phyloP scores from a whole-genome alignment of 352 stramenopile species.

The Globisporangium yorkense region DNA sequence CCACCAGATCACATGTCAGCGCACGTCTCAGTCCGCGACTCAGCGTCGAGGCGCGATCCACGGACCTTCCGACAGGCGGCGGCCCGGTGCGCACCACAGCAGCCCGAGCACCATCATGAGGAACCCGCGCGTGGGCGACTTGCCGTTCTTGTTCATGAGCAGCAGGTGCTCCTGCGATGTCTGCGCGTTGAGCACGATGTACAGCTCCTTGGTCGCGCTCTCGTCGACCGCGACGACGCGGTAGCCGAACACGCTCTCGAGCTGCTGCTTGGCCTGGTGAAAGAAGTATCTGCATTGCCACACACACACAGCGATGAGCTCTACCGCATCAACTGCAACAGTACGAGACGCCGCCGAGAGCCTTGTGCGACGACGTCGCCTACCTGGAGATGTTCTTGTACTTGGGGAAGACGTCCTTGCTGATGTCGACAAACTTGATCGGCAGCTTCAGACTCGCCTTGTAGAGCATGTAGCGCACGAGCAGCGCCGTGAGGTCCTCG shows the following conservation, averaged over 20 bases:
- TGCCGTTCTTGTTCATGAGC: conserved; percentile 71
- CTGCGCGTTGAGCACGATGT: conserved; percentile 70
- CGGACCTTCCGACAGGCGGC: conserved; percentile 66
- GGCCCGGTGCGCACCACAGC: conserved; percentile 66
- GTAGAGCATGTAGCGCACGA: conserved; percentile 85
- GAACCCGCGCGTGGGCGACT: conserved; percentile 48
- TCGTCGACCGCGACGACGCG: conserved; percentile 69
- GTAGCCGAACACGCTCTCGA: conserved; percentile 76
- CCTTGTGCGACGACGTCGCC: neutral
- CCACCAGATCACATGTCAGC: neutral
- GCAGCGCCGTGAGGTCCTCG: conserved; percentile 63
- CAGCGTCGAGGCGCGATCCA: neutral
- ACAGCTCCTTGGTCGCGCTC: conserved; percentile 56
- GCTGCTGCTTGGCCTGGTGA: conserved; percentile 63
- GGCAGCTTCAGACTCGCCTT: conserved; percentile 71
- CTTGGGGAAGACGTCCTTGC: conserved; percentile 75
- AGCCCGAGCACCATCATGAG: conserved; percentile 80
- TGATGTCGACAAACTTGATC: conserved; percentile 78
- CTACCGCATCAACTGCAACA: no score
- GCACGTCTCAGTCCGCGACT: no score
- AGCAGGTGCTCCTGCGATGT: conserved; percentile 69
- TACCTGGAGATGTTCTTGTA: conserved; percentile 78
- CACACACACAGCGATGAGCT: neutral
- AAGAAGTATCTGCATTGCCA: conserved; percentile 51
- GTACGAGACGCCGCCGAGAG: no score